Evolutionary conservation across 2,329 filamentous ascomycete genomes (phyloP), one percentile per base, ranked within the genome.

Genomic region (Calonectria ilicicola): DNA sequence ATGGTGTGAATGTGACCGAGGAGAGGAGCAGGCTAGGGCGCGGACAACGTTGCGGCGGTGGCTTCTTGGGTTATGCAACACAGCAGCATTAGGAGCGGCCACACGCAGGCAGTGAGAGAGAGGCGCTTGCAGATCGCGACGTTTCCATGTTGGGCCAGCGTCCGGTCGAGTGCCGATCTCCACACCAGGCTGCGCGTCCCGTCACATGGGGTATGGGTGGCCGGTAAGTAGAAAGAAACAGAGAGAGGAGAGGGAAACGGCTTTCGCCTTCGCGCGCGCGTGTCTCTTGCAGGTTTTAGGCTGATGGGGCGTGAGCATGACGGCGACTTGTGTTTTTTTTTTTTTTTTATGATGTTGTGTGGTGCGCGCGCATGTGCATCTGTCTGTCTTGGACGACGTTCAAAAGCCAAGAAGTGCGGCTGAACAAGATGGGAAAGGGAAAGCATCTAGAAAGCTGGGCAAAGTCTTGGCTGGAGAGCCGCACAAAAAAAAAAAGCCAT

Each of bases 141-240:
- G n/a, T 58, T 58, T 32, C 42, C 42, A 44, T 44, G n/a, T 44
- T 23, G 35, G 29, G 53, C 29, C 32, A 53, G 27, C 21, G 27
- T 44, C 64, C 60, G 40, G 65, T 58, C 42, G 23, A 60, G 38
- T 65, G 62, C 68, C 68, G 68, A 62, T 70, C 68, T 42, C 68
- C 51, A 70, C 62, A 60, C 21, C 21, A 35, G 5, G 53, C 53
- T 58, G 53, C 53, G 49, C 42, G 40, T 60, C 32, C 32, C 40
- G 69, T 71, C 69, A 71, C 69, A 71, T 68, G 58, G 63, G 49
- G 17, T 47, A 40, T 35, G 17, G 29, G 21, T 21, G 5, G 51
- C 51, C 26, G 19, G 26, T 17, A 27, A 19, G n/a, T 23, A 12
- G 42, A 3, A 35, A 14, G 35, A 51, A 46, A 27, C 40, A 32